These are phyloP conservation scores for Lichtheimia corymbifera DNA, from an alignment of 371 early-diverging fungal genomes.

Conservation along the genomic window DNA sequence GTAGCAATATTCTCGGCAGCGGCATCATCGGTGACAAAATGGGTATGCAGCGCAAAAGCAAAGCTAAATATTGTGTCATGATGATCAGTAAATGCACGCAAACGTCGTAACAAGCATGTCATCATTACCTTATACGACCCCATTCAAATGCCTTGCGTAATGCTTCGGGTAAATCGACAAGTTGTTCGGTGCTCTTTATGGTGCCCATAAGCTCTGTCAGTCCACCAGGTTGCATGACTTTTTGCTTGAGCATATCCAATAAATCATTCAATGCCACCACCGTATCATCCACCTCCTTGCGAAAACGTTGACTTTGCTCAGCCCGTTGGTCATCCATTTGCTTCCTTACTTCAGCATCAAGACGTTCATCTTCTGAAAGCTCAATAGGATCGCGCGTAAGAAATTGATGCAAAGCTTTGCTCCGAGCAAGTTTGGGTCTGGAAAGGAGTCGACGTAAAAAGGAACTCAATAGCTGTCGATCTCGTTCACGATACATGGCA, in stretches of 20 bases:
- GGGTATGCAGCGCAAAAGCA: conserved; percentile 63
- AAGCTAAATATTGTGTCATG: conserved; percentile 32
- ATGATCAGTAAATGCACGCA: not conserved
- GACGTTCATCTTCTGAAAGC: conserved; percentile 37
- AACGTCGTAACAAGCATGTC: not conserved
- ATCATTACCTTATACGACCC: conserved; percentile 57
- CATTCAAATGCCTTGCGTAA: conserved; percentile 61
- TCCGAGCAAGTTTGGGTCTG: conserved; percentile 37
- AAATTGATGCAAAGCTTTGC: conserved; percentile 42
- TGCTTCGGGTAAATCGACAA: conserved; percentile 49
- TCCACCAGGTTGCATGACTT: conserved; percentile 58
- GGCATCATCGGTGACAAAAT: conserved; percentile 61
- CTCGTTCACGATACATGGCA: conserved; percentile 49
- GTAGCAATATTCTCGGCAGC: conserved; percentile 56
- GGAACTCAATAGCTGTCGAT: conserved; percentile 54
- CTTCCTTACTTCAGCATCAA: conserved; percentile 43
- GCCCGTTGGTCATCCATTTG: conserved; percentile 42
- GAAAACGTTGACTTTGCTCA: conserved; percentile 50
- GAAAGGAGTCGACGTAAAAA: conserved; percentile 46
- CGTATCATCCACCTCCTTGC: conserved; percentile 50
- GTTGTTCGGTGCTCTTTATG: conserved; percentile 44
- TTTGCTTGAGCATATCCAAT: conserved; percentile 52
- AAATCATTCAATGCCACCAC: conserved; percentile 54
- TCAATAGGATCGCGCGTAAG: conserved; percentile 49
- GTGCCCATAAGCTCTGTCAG: conserved; percentile 35